Evolutionary conservation across 1,284 basidiomycete species (phyloP), one percentile per base, ranked within the genome.

Genomic region (Boletus hoseneyae): DNA sequence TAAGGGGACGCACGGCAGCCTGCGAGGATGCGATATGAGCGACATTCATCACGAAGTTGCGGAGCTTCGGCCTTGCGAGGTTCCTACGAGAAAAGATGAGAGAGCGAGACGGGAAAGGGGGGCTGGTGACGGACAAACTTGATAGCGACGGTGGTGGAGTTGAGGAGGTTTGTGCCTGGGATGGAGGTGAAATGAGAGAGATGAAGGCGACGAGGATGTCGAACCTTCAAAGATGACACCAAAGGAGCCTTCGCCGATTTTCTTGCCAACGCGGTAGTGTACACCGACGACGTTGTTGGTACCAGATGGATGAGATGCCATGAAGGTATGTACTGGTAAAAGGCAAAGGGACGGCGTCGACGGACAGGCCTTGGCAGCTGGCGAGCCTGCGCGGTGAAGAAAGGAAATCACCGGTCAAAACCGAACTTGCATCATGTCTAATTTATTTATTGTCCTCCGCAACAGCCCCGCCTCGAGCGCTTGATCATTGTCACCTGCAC

Each of bases 21-120:
- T 54, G 87, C 87, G 60, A 99, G 75, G 55, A 96, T 97, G 73
- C 96, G 89, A 78, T 99, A 99, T 32, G 93, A 95, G 51, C 96
- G 81, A 74, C 95, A 98, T 73, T 99, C 96, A 70, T 99, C 96
- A 53, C 96, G 79, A 39, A 98, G 76, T 73, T 99, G 96, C 10
- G 96, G 96, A 25, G 96, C 96, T 68, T 98, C 96, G 43, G 93
- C 93, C 77, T 97, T 98, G 64, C 96, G 84, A 29, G 96, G 96
- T 83, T 99, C 94, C 93, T 96, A 61, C 10, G 50, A 46, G 33
- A 50, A 54, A 56, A 48, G 15, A 52, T 46, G 51, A 53, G 49
- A 6, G 34, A 9, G 48, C 12, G 16, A 33, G 36, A 13, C 53
- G 29, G 34, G 38, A 38, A 52, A 39, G 37, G 54, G 46, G 46